phyloP scores from a whole-genome alignment of 169 alveolate species.

The Theileria parva region DNA sequence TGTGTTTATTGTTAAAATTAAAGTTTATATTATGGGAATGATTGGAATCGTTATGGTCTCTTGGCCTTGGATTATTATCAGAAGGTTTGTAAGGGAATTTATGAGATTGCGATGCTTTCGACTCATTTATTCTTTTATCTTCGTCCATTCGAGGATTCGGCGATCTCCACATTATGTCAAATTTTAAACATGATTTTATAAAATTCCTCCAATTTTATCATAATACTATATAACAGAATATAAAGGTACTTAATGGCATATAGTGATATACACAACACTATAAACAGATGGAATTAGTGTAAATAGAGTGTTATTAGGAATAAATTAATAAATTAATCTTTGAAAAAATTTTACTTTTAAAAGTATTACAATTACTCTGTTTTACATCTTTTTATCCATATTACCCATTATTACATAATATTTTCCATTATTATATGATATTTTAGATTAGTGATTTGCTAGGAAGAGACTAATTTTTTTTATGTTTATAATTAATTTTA shows the following conservation, averaged over 20 bases:
- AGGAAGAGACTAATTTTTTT: background rate
- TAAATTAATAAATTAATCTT: no score
- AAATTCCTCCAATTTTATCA: no score
- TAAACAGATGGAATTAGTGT: no score
- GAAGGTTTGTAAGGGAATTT: constrained; percentile 1
- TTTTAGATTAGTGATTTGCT: background rate
- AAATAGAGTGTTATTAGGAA: no score
- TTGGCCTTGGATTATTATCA: background rate
- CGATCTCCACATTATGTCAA: constrained; percentile 2
- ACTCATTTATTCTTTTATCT: background rate
- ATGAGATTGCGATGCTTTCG: constrained; percentile 3
- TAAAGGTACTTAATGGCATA: no score
- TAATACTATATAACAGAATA: no score
- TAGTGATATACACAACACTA: no score
- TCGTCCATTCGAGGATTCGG: background rate
- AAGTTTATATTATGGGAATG: background rate
- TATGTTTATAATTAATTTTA: constrained; percentile 43
- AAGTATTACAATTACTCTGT: background rate
- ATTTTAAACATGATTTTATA: no score
- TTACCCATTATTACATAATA: background rate
- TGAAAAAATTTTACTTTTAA: no score
- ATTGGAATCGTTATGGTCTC: background rate
- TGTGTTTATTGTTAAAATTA: background rate
- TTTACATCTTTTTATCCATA: background rate
- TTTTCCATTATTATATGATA: background rate